Conservation (phyloP, 495 filamentous ascomycete species). For the Penicillium alfredii region DNA sequence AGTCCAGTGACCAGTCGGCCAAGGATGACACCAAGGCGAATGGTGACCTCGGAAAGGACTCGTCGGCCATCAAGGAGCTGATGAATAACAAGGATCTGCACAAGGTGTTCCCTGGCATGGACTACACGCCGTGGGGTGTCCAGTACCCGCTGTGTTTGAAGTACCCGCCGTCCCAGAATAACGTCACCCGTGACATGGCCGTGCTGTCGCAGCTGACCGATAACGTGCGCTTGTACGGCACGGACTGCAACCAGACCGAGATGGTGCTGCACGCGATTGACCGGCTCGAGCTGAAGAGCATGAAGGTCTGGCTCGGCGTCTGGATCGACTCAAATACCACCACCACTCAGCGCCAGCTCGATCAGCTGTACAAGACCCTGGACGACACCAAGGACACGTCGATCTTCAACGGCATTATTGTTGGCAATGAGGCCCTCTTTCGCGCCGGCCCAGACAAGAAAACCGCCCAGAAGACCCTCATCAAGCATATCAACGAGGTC, state of each 20-base stretch:
- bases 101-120: conserved; percentile 94
- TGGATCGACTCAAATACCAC: conserved; percentile 85
- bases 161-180: conserved; percentile 81
- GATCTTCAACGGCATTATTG: conserved; percentile 76
- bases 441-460: conserved; percentile 46
- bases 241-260: conserved; percentile 96
- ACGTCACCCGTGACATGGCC: conserved; percentile 86
- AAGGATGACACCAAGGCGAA: conserved; percentile 45
- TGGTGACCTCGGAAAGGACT: conserved; percentile 68
- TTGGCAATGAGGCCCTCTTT: conserved; percentile 94
- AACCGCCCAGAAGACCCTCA: conserved; percentile 60
- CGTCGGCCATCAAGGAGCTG: conserved; percentile 70
- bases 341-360: conserved; percentile 75
- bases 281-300: conserved; percentile 61
- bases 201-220: conserved; percentile 89
- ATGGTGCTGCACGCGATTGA: conserved; percentile 85
- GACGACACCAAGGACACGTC: conserved; percentile 56
- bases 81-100: conserved; percentile 76
- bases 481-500: conserved; percentile 59
- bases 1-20: conserved; percentile 18
- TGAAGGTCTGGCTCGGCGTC: conserved; percentile 94
- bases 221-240: conserved; percentile 85
- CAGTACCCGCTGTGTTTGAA: conserved; percentile 83
- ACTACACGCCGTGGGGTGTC: conserved; percentile 88
- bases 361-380: conserved; percentile 74